phyloP scores from a whole-genome alignment of 805 yeast species.

The Ascoidea rubescens region DNA sequence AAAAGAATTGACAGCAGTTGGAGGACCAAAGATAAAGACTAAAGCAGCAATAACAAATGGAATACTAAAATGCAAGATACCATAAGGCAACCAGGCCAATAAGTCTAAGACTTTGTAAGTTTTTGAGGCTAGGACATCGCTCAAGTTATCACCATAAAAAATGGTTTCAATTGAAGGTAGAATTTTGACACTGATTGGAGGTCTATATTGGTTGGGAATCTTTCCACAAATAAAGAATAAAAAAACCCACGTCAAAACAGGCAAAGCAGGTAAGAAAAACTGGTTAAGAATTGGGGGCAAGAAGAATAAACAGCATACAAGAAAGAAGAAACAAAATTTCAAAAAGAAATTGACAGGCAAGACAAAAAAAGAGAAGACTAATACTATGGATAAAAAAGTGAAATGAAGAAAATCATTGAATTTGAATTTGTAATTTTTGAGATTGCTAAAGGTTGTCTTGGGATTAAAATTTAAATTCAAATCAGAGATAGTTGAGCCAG shows the following conservation, averaged over 20 bases:
- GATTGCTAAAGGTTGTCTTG: slow-evolving; percentile 23
- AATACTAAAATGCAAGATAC: slow-evolving; percentile 76
- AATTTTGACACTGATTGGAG: slow-evolving; percentile 79
- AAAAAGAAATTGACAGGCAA: slow-evolving; percentile 38
- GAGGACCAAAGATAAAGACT: slow-evolving; percentile 82
- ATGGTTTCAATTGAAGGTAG: slow-evolving; percentile 88
- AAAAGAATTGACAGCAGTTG: slow-evolving; percentile 67
- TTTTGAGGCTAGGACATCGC: slow-evolving; percentile 67
- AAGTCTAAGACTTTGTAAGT: slow-evolving; percentile 56
- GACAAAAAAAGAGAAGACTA: slow-evolving; percentile 42
- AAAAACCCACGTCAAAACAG: slow-evolving; percentile 76
- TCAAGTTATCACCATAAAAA: slow-evolving; percentile 79
- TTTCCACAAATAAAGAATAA: slow-evolving; percentile 66
- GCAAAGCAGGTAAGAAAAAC: slow-evolving; percentile 71
- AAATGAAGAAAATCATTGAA: slow-evolving; percentile 37
- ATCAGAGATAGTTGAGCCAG: slow-evolving; percentile 34
- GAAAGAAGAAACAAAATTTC: slow-evolving; percentile 16
- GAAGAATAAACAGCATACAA: slow-evolving; percentile 30
- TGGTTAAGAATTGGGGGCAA: slow-evolving; percentile 71
- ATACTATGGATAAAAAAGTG: slow-evolving; percentile 34
- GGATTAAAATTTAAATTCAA: slow-evolving; percentile 35
- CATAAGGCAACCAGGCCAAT: slow-evolving; percentile 94
- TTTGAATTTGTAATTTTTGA: slow-evolving; percentile 29
- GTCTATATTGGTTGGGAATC: slow-evolving; percentile 63
- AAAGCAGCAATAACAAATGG: slow-evolving; percentile 78